These are phyloP conservation scores for Peronospora farinosa DNA, from an alignment of 352 stramenopile genomes.

Conservation along the genomic window DNA sequence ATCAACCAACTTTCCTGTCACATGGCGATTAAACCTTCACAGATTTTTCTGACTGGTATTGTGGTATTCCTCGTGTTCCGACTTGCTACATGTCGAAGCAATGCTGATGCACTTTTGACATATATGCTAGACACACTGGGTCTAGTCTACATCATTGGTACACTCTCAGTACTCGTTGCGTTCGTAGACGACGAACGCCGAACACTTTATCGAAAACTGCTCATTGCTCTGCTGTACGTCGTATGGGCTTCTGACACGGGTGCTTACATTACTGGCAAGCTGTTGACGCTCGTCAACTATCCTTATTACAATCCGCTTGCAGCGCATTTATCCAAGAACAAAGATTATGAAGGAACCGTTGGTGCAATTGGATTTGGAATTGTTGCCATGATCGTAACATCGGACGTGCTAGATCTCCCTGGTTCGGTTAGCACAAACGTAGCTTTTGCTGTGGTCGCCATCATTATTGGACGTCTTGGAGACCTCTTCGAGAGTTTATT, in stretches of 20 bases:
- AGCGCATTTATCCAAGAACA: constrained; percentile 91
- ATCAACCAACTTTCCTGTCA: constrained; percentile 51
- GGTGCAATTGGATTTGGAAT: constrained; percentile 79
- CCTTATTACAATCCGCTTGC: constrained; percentile 76
- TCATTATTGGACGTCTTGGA: constrained; percentile 91
- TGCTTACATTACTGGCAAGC: constrained; percentile 90
- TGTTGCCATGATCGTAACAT: constrained; percentile 74
- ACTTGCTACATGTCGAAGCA: constrained; percentile 26
- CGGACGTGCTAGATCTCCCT: constrained; percentile 54
- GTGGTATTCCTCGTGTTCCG: constrained; percentile 42
- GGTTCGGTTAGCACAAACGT: constrained; percentile 74
- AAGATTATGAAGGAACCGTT: constrained; percentile 92
- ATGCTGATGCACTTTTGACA: constrained; percentile 33
- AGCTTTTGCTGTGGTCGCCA: constrained; percentile 76
- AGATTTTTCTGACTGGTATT: constrained; percentile 36
- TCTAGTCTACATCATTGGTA: constrained; percentile 58
- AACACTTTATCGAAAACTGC: constrained; percentile 47
- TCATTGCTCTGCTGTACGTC: constrained; percentile 63
- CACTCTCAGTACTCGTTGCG: constrained; percentile 42
- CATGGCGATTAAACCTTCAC: constrained; percentile 25
- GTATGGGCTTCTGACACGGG: constrained; percentile 87
- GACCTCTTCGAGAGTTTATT: constrained; percentile 94
- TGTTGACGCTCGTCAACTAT: constrained; percentile 80
- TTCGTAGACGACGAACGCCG: constrained; percentile 57
- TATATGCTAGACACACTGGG: constrained; percentile 50